Conservation (phyloP, 352 stramenopile species). For the Globisporangium canariense region DNA sequence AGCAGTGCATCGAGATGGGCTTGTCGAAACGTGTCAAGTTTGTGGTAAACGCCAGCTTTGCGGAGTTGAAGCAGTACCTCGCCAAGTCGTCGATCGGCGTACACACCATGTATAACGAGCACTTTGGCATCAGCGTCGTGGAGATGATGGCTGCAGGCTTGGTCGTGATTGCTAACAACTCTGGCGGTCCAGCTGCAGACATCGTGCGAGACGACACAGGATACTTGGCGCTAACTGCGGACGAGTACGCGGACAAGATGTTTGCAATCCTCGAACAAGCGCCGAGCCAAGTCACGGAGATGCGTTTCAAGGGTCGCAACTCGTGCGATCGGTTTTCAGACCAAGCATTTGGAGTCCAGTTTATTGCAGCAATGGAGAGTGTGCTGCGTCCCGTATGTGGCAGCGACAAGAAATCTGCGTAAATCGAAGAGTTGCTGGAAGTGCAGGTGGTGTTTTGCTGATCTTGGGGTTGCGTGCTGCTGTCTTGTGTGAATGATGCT, state of each 20-base stretch:
- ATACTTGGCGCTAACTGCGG: conserved; percentile 79
- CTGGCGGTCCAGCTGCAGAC: conserved; percentile 93
- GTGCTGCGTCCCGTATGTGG: conserved; percentile 20
- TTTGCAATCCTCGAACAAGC: conserved; percentile 44
- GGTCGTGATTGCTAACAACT: conserved; percentile 96
- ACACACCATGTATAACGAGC: conserved; percentile 99
- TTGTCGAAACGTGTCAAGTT: conserved; percentile 90
- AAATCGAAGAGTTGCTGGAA: background rate
- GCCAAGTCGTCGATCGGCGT: conserved; percentile 89
- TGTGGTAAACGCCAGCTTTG: conserved; percentile 93
- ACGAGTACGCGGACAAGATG: conserved; percentile 89
- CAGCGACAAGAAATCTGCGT: conserved; percentile 5
- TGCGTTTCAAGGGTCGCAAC: conserved; percentile 41
- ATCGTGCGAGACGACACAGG: conserved; percentile 87
- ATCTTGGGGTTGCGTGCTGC: background rate
- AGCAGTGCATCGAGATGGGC: conserved; percentile 72
- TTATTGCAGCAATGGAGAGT: conserved; percentile 43
- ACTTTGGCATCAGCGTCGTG: conserved; percentile 99
- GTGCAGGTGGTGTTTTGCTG: conserved; percentile 1
- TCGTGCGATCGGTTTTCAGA: conserved; percentile 73
- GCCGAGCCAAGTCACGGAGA: conserved; percentile 26
- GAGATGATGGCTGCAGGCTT: conserved; percentile 99
- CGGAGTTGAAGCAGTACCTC: conserved; percentile 89
- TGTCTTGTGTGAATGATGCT: background rate
- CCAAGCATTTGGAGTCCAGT: conserved; percentile 58